Percentiles rank a stretch among this genome's conserved stretches.
Conservation (phyloP, 2,329 filamentous ascomycete genomes). For the Talaromyces atroroseus region DNA sequence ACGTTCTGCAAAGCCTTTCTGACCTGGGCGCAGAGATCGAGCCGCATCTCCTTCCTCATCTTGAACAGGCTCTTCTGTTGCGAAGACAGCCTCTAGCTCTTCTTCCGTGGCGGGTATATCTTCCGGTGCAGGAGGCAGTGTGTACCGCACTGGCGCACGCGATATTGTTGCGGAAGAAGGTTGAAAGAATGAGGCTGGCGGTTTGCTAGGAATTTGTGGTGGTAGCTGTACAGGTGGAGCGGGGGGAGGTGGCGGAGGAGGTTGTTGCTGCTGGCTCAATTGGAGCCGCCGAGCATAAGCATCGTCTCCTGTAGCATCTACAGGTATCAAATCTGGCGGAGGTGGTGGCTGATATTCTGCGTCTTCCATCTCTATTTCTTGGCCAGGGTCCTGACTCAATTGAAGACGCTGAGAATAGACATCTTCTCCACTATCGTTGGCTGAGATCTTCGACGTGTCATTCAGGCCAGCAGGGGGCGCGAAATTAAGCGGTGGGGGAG, state of each 20-base stretch:
- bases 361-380: conserved; percentile 11
- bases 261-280: conserved; percentile 38
- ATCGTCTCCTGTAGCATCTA: conserved; percentile 63
- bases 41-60: conserved; percentile 35
- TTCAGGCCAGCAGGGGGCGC: conserved; percentile 47
- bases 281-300: conserved; percentile 60
- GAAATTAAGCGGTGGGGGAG: conserved; percentile 46
- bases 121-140: conserved; percentile 46
- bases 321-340: conserved; percentile 44
- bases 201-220: conserved; percentile 24
- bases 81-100: conserved; percentile 45
- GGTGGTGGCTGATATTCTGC: conserved; percentile 21
- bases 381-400: not conserved
- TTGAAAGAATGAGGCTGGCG: conserved; percentile 36
- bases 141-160: conserved; percentile 71
- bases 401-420: conserved; percentile 1
- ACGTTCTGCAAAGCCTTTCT: conserved; percentile 77
- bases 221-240: conserved; percentile 23
- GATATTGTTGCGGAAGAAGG: conserved; percentile 60
- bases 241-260: conserved; percentile 29
- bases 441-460: conserved; percentile 27
- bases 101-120: conserved; percentile 51
- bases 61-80: conserved; percentile 33
- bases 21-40: conserved; percentile 66
- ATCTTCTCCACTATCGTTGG: conserved; percentile 2